phyloP scores from a whole-genome alignment of 1,284 basidiomycete species.

The Crepidotus sp. region DNA sequence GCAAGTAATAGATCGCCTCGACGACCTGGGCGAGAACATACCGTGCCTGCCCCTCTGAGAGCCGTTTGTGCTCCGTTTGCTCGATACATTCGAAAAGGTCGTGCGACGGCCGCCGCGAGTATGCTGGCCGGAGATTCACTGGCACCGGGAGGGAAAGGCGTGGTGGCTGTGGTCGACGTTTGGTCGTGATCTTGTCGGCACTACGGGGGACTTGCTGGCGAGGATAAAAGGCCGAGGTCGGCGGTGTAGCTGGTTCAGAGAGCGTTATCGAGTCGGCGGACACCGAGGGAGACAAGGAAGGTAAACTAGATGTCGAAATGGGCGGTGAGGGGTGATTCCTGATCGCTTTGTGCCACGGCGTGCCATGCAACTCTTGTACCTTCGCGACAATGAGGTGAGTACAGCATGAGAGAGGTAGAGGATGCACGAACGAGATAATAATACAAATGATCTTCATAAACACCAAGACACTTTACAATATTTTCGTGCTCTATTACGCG shows the following conservation, averaged over 20 bases:
- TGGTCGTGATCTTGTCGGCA: conserved; percentile 14
- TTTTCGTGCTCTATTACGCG: conserved; percentile 68
- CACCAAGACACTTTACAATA: conserved; percentile 74
- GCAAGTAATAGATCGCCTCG: conserved; percentile 75
- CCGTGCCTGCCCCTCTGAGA: conserved; percentile 72
- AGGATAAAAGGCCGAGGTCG: conserved; percentile 21
- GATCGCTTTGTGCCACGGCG: conserved; percentile 61
- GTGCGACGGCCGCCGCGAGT: conserved; percentile 71
- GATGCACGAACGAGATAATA: conserved; percentile 79
- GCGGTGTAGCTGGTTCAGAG: conserved; percentile 37
- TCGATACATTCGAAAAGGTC: conserved; percentile 94
- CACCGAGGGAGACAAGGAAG: conserved; percentile 47
- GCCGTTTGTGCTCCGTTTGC: conserved; percentile 66
- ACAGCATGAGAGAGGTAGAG: background rate
- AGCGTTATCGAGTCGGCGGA: conserved; percentile 39
- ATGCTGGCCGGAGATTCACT: conserved; percentile 34
- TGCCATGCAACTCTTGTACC: conserved; percentile 89
- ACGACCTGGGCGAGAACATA: conserved; percentile 85
- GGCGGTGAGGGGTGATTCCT: conserved; percentile 19
- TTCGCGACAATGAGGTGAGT: conserved; percentile 24
- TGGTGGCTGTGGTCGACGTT: conserved; percentile 7
- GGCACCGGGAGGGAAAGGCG: conserved; percentile 9
- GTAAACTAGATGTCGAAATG: conserved; percentile 28
- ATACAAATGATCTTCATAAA: conserved; percentile 77
- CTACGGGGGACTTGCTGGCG: conserved; percentile 19